Evolutionary conservation across 1,284 basidiomycete genomes (phyloP), one percentile per base, ranked within the genome.

Genomic region (Pisolithus thermaeus): DNA sequence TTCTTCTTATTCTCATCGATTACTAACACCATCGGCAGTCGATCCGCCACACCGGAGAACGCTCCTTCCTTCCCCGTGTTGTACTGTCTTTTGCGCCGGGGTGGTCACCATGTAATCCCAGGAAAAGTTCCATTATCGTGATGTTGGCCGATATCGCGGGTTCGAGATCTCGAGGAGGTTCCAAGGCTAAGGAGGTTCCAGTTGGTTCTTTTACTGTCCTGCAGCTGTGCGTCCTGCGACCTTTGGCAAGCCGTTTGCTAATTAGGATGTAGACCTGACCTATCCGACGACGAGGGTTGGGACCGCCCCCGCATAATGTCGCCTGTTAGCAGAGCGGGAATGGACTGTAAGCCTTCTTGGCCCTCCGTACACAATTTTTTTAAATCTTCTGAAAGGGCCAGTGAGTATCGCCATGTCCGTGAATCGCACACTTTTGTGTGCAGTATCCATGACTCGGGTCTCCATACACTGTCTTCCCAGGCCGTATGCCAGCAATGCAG

Each of bases 171-270:
- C 64, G 65, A 52, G 58, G 60, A 22, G 65, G 59, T 42, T 60
- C 60, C 23, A 71, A 67, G 43, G 43, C 52, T 3, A 78, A 69
- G 56, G 75, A 79, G 46, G 62, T 71, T 6, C 49, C 64, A 0
- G 71, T 81, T 32, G 86, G 86, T n/a, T 67, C 62, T 16, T 67
- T 81, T 16, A 63, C 62, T 38, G 71, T 79, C 18, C 57, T 88
- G 28, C 77, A 75, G 55, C 49, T 84, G 86, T 87, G 56, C 58
- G 79, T 47, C 37, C 23, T 40, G 25, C 16, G 38, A 40, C 45
- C 41, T 27, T 55, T 18, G 25, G 9, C 25, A 30, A 36, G 30
- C n/a, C 12, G 16, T 18, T 20, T 11, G 18, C 51, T 58, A 23
- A 60, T 28, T 20, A 5, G 20, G 39, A 36, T 37, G 18, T 54